Evolutionary conservation across 495 filamentous ascomycete species (phyloP), one percentile per base, ranked within the genome.

Genomic region (Clavariopsis aquatica): DNA sequence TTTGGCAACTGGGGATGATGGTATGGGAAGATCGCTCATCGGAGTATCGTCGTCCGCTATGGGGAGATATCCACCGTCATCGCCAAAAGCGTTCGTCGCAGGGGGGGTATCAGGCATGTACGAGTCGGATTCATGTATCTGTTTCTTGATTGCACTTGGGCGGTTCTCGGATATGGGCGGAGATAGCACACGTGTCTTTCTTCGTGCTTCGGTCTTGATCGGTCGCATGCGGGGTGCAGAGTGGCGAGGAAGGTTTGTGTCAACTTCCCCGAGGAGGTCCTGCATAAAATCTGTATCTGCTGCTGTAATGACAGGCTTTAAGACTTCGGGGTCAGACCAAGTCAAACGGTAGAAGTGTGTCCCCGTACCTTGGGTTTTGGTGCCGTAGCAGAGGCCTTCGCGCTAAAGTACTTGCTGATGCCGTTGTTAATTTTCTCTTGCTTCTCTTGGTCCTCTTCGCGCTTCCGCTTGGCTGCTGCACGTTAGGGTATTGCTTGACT

Each of bases 351-450:
- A 15, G 17, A 31, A 34, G 24, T 54, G n/a, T 6, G 19, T 9
- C n/a, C 20, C 19, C 28, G 34, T 74, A 91, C 91, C 82, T 96
- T 98, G 1, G 89, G 82, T 73, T 94, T 96, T 23, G 85, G 81
- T 49, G 87, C 86, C 20, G 85, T 74, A 53, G 84, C 78, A 45
- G 83, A 76, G 58, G 84, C 82, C 45, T 89, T 89, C 65, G 85
- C 87, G 70, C 83, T 95, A 75, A 98, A 97, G 75, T 94, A 98
- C 68, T 93, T 94, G 68, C 87, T 88, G 70, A 98, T 97, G 68
- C 90, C 88, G 62, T 91, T 89, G 75, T 95, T 92, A 57, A 91
- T 88, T 74, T 91, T 90, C 67, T 95, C 88, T 60, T 89, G 85
- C 68, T 90, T 87, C 57, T 92, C 87, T 62, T 90, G 83, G 57